Base-by-base conservation (phyloP, 2,329 filamentous ascomycete genomes). In the Aspergillus intermedius region DNA sequence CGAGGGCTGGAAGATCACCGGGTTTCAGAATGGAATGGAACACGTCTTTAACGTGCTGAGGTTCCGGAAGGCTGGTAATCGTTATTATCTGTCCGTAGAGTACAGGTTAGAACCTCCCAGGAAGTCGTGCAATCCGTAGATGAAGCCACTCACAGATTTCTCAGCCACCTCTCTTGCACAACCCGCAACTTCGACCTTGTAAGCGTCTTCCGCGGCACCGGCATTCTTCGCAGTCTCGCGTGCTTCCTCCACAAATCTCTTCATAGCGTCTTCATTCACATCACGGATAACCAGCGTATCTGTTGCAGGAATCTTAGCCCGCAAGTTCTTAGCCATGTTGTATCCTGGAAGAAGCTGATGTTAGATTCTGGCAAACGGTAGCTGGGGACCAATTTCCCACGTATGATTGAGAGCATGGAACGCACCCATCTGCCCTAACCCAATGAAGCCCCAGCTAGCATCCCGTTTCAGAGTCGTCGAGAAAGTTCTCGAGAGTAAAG, bases 31-130 rank as follows among this genome's bases (percentile, higher is more conserved):
- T 90, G 47, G 84, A 78, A 42, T 81, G 74, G 68, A 90, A 96
- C 35, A 95, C 89, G 45, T 80, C 79, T 63, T 87, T 86, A 49
- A 97, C 91, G 64, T 97, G 91, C 23, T 84, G 78, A 1, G 91
- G 89, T 60, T 95, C 89, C 0, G 93, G 93, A 1, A 98, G 80
- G 50, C 89, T 90, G 10, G 91, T 95, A 48, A 98, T 83, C 53
- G 95, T 82, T 25, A 83, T 86, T 71, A 91, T 85, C 91, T 96
- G 58, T 47, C 25, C 25, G 25, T 30, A 30, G 25, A 30, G 25
- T 30, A 22, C 21, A 12, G 10, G 25, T 30, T 30, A 30, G 52
- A 13, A 28, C 6, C 23, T 42, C 17, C n/a, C 40, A 32, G 35
- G 21, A 51, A 41, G 42, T 44, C 10, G 25, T 30, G 10, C 25